These are phyloP conservation scores for Xylaria polymorpha DNA, from an alignment of 2,329 filamentous ascomycete genomes.

Conservation along the genomic window DNA sequence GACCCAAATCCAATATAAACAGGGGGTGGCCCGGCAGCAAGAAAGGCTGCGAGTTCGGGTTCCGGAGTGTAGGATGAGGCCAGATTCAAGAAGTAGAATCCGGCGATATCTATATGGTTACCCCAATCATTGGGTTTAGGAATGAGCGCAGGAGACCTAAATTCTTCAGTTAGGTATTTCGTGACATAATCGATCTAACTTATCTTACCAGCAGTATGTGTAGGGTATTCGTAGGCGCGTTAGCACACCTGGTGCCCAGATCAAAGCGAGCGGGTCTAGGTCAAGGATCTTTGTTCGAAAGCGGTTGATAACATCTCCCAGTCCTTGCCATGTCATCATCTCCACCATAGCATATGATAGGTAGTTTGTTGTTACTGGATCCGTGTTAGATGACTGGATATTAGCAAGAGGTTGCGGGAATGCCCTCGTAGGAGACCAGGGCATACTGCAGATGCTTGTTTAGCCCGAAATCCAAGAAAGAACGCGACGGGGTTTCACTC, in stretches of 20 bases:
- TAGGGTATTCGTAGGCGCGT: slow-evolving; percentile 81
- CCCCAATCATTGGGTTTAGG: slow-evolving; percentile 67
- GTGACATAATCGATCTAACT: neutral
- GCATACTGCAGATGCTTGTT: slow-evolving; percentile 67
- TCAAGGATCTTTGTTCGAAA: slow-evolving; percentile 78
- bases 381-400: slow-evolving; percentile 75
- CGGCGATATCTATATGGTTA: slow-evolving; percentile 63
- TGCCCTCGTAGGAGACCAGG: slow-evolving; percentile 85
- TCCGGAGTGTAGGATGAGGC: slow-evolving; percentile 51
- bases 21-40: slow-evolving; percentile 59
- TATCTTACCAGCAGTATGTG: slow-evolving; percentile 83
- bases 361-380: slow-evolving; percentile 75
- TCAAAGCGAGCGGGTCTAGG: slow-evolving; percentile 79
- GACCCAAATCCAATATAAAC: slow-evolving; percentile 68
- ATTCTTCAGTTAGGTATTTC: slow-evolving; percentile 14
- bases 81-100: slow-evolving; percentile 64
- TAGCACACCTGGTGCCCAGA: slow-evolving; percentile 85
- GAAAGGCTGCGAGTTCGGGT: slow-evolving; percentile 54
- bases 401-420: slow-evolving; percentile 91
- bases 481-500: slow-evolving; percentile 37
- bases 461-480: neutral
- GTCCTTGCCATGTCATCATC: slow-evolving; percentile 92
- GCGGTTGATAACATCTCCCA: slow-evolving; percentile 90
- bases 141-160: slow-evolving; percentile 56
- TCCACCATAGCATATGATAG: slow-evolving; percentile 87